Conservation (phyloP, 2,329 filamentous ascomycete species). For the Aspergillus sp. region DNA sequence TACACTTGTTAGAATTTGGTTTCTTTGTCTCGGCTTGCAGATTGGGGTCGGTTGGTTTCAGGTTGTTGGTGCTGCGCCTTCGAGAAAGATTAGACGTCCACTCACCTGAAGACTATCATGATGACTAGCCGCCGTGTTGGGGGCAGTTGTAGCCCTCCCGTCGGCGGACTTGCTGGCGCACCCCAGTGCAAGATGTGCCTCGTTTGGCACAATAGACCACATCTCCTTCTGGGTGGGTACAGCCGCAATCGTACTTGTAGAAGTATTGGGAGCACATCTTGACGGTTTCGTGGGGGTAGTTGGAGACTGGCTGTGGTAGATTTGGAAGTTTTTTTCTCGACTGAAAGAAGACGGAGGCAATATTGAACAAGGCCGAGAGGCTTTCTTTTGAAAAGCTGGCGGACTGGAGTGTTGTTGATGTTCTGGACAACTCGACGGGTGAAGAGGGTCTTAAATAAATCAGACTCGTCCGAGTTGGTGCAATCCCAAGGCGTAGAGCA, state of each 20-base stretch:
- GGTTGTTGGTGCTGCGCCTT: background rate
- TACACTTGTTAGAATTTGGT: background rate
- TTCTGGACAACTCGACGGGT: conserved; percentile 16
- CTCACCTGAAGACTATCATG: background rate
- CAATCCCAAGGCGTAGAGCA: conserved; percentile 17
- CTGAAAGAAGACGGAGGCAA: background rate
- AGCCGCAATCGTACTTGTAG: conserved; percentile 39
- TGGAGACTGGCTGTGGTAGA: background rate
- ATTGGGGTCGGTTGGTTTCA: background rate
- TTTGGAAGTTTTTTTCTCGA: background rate
- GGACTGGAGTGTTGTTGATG: conserved; percentile 12
- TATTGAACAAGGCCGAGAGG: background rate
- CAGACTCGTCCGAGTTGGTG: conserved; percentile 14
- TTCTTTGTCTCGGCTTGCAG: background rate
- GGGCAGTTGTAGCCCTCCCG: conserved; percentile 36
- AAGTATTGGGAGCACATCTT: conserved; percentile 40
- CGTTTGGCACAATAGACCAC: conserved; percentile 36
- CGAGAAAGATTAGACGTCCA: background rate
- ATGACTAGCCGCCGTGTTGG: conserved; percentile 25
- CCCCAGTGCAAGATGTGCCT: conserved; percentile 32
- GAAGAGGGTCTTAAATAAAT: conserved; percentile 23
- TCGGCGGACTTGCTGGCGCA: conserved; percentile 33
- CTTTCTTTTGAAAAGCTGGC: conserved; percentile 3
- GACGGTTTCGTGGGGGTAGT: background rate
- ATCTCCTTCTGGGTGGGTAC: conserved; percentile 32